These are phyloP conservation scores for Sarcodon aspratus DNA, from an alignment of 768 basidiomycete species.

Conservation along the genomic window DNA sequence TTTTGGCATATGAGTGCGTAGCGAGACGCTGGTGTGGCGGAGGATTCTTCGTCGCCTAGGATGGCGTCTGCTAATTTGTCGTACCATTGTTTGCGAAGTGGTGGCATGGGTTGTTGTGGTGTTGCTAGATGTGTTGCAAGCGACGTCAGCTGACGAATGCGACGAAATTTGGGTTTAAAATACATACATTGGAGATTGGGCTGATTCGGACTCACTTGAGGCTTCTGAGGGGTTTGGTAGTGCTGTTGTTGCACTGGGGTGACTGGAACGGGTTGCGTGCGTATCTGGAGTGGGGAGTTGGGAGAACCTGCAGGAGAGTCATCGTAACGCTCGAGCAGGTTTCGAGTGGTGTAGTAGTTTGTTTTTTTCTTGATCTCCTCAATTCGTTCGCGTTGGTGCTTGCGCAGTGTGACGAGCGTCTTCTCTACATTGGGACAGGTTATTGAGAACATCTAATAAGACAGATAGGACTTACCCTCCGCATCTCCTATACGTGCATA, in stretches of 20 bases:
- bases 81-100: constrained; percentile 68
- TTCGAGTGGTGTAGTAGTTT: constrained; percentile 88
- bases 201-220: neutral
- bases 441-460: neutral
- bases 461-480: constrained; percentile 46
- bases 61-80: constrained; percentile 84
- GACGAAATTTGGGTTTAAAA: neutral
- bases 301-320: constrained; percentile 26
- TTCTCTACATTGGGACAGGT: constrained; percentile 43
- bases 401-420: constrained; percentile 59
- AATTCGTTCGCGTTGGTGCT: constrained; percentile 73
- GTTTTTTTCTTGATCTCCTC: constrained; percentile 98
- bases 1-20: constrained; percentile 86
- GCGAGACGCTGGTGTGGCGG: constrained; percentile 27
- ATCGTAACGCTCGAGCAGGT: constrained; percentile 85
- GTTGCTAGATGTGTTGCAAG: constrained; percentile 14
- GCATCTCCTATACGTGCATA: constrained; percentile 69
- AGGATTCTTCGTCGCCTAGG: constrained; percentile 63
- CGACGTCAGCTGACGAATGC: neutral
- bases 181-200: neutral
- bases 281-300: constrained; percentile 20
- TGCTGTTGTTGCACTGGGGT: constrained; percentile 13
- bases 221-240: constrained; percentile 14
- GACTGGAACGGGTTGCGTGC: constrained; percentile 24
- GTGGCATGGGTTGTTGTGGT: constrained; percentile 29